Evolutionary conservation across 805 yeast species (phyloP).

Genomic region (Metschnikowia cubensis): DNA sequence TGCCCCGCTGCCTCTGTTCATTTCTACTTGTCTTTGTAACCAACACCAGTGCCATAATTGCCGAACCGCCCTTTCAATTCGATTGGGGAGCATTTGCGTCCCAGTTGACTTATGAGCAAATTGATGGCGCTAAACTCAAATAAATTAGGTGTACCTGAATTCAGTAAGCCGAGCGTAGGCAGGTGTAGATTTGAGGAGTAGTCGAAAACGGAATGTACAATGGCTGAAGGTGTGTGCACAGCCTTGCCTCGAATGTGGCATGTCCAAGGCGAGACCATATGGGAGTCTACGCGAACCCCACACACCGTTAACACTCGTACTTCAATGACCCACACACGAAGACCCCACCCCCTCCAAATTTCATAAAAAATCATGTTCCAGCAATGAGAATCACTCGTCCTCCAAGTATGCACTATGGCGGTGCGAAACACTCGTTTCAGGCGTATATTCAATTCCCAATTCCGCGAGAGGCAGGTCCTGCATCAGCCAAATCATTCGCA

Average conservation of each 20-base stretch:
- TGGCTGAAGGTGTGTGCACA: neutral
- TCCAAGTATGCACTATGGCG: neutral
- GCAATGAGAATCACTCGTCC: neutral
- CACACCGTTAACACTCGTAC: no score
- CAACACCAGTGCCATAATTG: conserved; percentile 3
- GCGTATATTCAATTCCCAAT: neutral
- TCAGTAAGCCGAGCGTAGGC: neutral
- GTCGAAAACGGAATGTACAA: neutral
- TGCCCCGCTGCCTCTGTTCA: conserved; percentile 15
- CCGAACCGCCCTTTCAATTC: neutral
- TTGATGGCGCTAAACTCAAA: conserved; percentile 1
- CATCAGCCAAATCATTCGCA: conserved; percentile 2
- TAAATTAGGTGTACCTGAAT: conserved; percentile 2
- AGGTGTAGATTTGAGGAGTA: neutral
- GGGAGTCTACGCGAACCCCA: no score
- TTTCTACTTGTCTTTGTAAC: conserved; percentile 18
- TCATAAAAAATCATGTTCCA: no score
- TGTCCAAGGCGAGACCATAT: no score
- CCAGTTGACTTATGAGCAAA: neutral
- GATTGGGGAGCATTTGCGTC: neutral
- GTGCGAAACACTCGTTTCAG: neutral
- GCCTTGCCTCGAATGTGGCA: no score
- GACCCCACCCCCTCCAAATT: no score
- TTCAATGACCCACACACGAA: no score
- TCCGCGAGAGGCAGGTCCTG: conserved; percentile 4